Base-by-base conservation (phyloP, 169 alveolate species). In the Fabrea salina region DNA sequence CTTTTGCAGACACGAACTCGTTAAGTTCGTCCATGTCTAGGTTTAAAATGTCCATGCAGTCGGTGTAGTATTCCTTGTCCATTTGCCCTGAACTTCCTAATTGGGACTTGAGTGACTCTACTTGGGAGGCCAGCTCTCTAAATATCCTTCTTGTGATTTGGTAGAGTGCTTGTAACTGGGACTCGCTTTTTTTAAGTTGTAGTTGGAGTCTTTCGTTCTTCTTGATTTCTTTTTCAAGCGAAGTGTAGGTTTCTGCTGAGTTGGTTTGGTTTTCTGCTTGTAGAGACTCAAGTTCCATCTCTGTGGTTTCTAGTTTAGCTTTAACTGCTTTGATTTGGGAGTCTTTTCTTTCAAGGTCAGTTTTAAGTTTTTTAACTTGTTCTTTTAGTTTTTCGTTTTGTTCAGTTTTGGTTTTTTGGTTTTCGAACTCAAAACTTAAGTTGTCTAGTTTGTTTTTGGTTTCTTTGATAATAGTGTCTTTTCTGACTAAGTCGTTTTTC, bases 201-300 rank as follows among this genome's bases (percentile, higher is more conserved):
- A 7, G 50, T 32, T 41, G 78, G 4, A 44, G 22, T 43, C 27
- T 67, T 0, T 67, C 59, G 33, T 67, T 37, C 32, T 43, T 67
- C n/a, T 43, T 67, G 25, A 67, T 19, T 67, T 67, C 78, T 32
- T 67, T 67, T 19, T 67, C 78, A n/a, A 67, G 37, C 39, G 11
- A 8, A 11, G 78, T 7, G 44, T 22, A 67, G 44, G 56, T 59
- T 16, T 61, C 78, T 19, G 61, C 33, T n/a, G 59, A 67, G 13
- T 11, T 8, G 13, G 39, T 43, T 43, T 67, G 59, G n/a, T 43
- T 37, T 8, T 43, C 59, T 22, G 30, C 37, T 32, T 37, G 56
- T 16, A 37, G n/a, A 1, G 78, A n/a, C 44, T 43, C 78, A 13
- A 61, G 39, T 11, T 61, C 74, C 16, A 61, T 27, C 39, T 61